phyloP scores from a whole-genome alignment of 768 basidiomycete genomes.

The Artomyces pyxidatus region DNA sequence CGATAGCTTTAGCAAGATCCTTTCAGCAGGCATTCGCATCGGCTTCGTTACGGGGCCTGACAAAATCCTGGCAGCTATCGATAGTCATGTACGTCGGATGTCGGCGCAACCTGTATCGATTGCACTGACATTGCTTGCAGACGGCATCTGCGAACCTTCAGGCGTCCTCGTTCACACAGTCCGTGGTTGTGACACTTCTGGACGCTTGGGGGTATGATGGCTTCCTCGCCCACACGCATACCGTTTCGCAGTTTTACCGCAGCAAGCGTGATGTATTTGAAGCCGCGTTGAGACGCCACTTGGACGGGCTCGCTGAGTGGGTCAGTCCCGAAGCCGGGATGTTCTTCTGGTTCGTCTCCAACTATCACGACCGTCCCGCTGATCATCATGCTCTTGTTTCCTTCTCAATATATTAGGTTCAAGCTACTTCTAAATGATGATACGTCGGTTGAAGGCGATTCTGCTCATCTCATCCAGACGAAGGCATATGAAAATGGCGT shows the following conservation, averaged over 20 bases:
- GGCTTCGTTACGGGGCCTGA: constrained; percentile 78
- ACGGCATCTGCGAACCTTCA: constrained; percentile 64
- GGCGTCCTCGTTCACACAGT: constrained; percentile 54
- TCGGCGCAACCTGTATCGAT: neutral
- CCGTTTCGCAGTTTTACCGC: constrained; percentile 68
- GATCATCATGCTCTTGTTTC: neutral
- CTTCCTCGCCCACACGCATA: constrained; percentile 59
- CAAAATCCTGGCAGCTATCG: constrained; percentile 57
- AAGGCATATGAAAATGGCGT: constrained; percentile 77
- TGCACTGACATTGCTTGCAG: constrained; percentile 27
- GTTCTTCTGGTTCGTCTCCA: constrained; percentile 73
- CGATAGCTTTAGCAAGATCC: constrained; percentile 83
- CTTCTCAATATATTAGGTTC: constrained; percentile 42
- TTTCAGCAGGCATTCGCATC: constrained; percentile 68
- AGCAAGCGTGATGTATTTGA: constrained; percentile 74
- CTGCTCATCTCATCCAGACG: constrained; percentile 60
- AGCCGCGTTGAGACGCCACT: constrained; percentile 61
- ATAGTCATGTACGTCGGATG: constrained; percentile 48
- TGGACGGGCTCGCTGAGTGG: constrained; percentile 75
- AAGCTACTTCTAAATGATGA: constrained; percentile 57
- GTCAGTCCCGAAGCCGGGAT: constrained; percentile 67
- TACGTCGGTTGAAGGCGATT: constrained; percentile 21
- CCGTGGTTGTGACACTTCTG: constrained; percentile 49
- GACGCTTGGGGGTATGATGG: constrained; percentile 70
- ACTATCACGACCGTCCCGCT: neutral